Evolutionary conservation across 2,329 filamentous ascomycete genomes (phyloP).

Genomic region (Fusarium austroafricanum): DNA sequence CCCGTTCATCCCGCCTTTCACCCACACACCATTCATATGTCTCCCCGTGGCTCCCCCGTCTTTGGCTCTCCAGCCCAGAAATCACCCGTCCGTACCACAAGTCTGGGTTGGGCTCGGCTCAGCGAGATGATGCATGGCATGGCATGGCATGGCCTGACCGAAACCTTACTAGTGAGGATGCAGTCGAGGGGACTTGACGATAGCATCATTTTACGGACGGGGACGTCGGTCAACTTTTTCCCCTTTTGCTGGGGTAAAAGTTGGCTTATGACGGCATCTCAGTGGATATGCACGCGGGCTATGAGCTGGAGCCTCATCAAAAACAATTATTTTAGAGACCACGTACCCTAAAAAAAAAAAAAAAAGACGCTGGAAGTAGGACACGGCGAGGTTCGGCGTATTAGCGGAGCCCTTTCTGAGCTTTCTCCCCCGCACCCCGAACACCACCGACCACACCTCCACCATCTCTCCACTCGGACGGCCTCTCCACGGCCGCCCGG

Average conservation of each 20-base stretch:
- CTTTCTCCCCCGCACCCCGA: slow-evolving; percentile 44
- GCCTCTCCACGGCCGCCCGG: slow-evolving; percentile 39
- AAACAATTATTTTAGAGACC: slow-evolving; percentile 3
- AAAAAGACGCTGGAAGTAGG: slow-evolving; percentile 30
- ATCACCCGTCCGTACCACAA: slow-evolving; percentile 35
- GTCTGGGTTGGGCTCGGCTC: slow-evolving; percentile 34
- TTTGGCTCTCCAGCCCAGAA: slow-evolving; percentile 20
- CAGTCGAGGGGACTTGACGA: slow-evolving; percentile 15
- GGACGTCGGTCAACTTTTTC: not conserved
- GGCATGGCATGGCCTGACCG: slow-evolving; percentile 42
- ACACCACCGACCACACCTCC: slow-evolving; percentile 34
- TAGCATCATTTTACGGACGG: slow-evolving; percentile 23
- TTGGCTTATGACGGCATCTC: slow-evolving; percentile 34
- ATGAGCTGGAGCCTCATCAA: slow-evolving; percentile 15
- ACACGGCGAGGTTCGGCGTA: slow-evolving; percentile 44
- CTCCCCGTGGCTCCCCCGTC: slow-evolving; percentile 32
- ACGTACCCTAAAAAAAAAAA: slow-evolving; percentile 7
- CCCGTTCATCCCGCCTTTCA: slow-evolving; percentile 39
- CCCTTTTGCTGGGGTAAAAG: slow-evolving; percentile 13
- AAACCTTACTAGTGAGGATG: slow-evolving; percentile 27
- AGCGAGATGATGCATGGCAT: slow-evolving; percentile 38
- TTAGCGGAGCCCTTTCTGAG: slow-evolving; percentile 43
- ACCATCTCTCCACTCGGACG: slow-evolving; percentile 38
- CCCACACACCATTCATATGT: slow-evolving; percentile 30
- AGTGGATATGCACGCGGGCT: slow-evolving; percentile 20